Conservation (phyloP, 2,329 filamentous ascomycete genomes). For the Pseudonectria buxi region DNA sequence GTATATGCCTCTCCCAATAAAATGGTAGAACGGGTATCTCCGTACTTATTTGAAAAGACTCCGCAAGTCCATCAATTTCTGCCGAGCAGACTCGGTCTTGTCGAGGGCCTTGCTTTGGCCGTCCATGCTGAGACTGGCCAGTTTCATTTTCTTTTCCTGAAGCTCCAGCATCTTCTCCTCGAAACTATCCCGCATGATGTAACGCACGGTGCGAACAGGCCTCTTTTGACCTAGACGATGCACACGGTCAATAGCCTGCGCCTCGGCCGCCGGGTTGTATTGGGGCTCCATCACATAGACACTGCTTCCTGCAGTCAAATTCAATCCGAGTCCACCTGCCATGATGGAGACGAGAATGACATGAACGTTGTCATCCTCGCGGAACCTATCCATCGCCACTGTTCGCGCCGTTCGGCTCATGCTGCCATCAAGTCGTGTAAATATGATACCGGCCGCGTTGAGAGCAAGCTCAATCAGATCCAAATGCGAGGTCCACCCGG, state of each 20-base stretch:
- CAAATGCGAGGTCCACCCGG: slow-evolving; percentile 90
- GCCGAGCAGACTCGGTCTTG: slow-evolving; percentile 49
- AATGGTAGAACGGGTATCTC: slow-evolving; percentile 7
- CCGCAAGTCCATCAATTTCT: slow-evolving; percentile 53
- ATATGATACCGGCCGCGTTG: slow-evolving; percentile 57
- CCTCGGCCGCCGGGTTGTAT: slow-evolving; percentile 92
- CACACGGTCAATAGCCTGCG: slow-evolving; percentile 89
- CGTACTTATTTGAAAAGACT: slow-evolving; percentile 47
- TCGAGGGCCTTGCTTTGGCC: slow-evolving; percentile 47
- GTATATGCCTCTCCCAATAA: slow-evolving; percentile 9
- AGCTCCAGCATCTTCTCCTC: slow-evolving; percentile 89
- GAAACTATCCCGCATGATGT: slow-evolving; percentile 84
- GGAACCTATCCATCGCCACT: slow-evolving; percentile 70
- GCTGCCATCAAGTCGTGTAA: slow-evolving; percentile 80
- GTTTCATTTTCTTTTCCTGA: slow-evolving; percentile 85
- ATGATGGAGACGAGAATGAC: slow-evolving; percentile 89
- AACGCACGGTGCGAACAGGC: slow-evolving; percentile 79
- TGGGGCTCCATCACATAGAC: slow-evolving; percentile 98
- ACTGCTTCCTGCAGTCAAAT: slow-evolving; percentile 76
- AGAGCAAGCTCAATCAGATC: slow-evolving; percentile 86
- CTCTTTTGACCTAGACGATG: slow-evolving; percentile 85
- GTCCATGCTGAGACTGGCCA: slow-evolving; percentile 83
- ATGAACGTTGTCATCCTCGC: slow-evolving; percentile 61
- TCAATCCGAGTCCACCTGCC: slow-evolving; percentile 85
- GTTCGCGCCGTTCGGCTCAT: slow-evolving; percentile 73